Evolutionary conservation across 495 filamentous ascomycete species (phyloP).

Genomic region (Aspergillus indologenus): DNA sequence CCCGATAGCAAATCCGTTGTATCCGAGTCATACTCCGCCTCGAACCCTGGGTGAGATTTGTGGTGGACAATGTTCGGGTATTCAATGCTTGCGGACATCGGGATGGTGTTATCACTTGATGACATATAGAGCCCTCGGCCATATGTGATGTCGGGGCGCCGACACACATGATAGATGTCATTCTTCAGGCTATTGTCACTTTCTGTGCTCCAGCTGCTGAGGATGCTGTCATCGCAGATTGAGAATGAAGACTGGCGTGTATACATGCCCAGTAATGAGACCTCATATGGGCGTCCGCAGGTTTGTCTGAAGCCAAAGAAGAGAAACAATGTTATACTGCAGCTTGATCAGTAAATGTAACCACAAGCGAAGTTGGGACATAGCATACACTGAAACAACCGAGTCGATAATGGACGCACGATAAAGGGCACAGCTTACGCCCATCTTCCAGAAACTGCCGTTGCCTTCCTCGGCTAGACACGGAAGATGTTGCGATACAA

Average conservation of each 20-base stretch:
- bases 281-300: conserved; percentile 42
- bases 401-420: conserved; percentile 36
- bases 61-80: conserved; percentile 34
- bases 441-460: conserved; percentile 38
- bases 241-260: conserved; percentile 17
- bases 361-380: neutral
- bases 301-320: conserved; percentile 43
- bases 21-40: conserved; percentile 28
- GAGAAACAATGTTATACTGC: conserved; percentile 37
- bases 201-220: conserved; percentile 39
- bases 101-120: conserved; percentile 24
- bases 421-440: conserved; percentile 43
- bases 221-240: conserved; percentile 32
- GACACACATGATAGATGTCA: conserved; percentile 41
- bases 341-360: conserved; percentile 12
- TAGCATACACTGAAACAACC: conserved; percentile 38
- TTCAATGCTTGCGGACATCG: conserved; percentile 34
- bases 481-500: conserved; percentile 38
- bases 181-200: conserved; percentile 43
- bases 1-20: conserved; percentile 31
- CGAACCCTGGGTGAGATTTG: conserved; percentile 32
- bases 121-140: conserved; percentile 31
- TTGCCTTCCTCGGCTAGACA: conserved; percentile 32
- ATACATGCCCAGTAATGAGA: conserved; percentile 42
- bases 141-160: conserved; percentile 35